Evolutionary conservation across 1,284 basidiomycete species (phyloP), one percentile per base, ranked within the genome.

Genomic region (Pseudozyma thailandica): DNA sequence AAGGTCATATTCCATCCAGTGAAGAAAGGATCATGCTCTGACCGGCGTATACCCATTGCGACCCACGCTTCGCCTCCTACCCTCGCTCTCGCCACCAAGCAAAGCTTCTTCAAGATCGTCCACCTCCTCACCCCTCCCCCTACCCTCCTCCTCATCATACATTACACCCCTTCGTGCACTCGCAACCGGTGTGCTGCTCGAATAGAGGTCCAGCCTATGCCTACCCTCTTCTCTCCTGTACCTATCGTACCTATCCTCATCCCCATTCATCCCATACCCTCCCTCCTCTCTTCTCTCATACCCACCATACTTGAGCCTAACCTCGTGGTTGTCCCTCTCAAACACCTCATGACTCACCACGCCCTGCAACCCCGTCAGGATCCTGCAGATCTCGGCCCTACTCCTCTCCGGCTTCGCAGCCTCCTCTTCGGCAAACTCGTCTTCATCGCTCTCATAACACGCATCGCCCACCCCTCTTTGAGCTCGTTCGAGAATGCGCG

Each of bases 401-500:
- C 65, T 61, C n/a, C 66, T 48, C 21, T 73, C 75, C 12, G 49
- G 53, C 39, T 62, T 53, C 21, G 47, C 52, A 3, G 75, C 77
- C 50, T 79, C 77, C 28, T 75, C 60, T 23, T 59, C 39, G 0
- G 73, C 74, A 12, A 66, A 70, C 13, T 69, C 73, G 33, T 80
- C 78, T 33, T 77, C 75, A 54, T 75, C 77, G 39, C 58, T 65
- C 33, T 79, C 71, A 53, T 80, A 80, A 56, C 72, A 72, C 16
- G 78, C 78, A 37, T 80, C 78, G 16, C 78, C 78, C 2, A 79
- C 74, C 1, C 78, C 78, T 18, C 72, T 51, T 28, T 71, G 68
- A 1, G 78, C 78, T 6, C 78, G 60, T 20, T 80, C 75, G 23
- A 80, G 49, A 37, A 80, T 80, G 12, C 78, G 58, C 6, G 63